These are phyloP conservation scores for Aspergillus cejpii DNA, from an alignment of 2,329 filamentous ascomycete species.

Conservation along the genomic window DNA sequence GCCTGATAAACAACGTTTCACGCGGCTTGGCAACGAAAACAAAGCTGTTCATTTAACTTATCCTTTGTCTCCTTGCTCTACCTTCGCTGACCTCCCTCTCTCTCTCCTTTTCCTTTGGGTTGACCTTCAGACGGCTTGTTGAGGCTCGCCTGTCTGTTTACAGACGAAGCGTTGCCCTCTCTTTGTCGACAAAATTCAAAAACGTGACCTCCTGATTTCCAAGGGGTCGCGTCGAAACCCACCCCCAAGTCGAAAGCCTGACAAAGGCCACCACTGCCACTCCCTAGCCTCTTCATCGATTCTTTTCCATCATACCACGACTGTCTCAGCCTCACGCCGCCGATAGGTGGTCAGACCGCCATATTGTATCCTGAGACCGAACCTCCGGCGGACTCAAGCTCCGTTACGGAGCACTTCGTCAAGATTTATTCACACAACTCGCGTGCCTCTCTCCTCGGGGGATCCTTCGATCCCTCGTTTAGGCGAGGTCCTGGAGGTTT, in stretches of 20 bases:
- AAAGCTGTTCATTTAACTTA: neutral
- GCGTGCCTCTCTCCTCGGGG: constrained; percentile 54
- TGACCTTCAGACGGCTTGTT: neutral
- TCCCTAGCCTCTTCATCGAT: neutral
- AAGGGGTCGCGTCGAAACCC: neutral
- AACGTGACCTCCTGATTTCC: neutral
- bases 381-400: constrained; percentile 28
- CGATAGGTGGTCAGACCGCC: constrained; percentile 29
- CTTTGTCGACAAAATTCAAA: neutral
- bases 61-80: neutral
- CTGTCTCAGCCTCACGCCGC: constrained; percentile 11
- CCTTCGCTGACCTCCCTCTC: neutral
- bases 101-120: neutral
- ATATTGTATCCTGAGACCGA: constrained; percentile 27
- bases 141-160: neutral
- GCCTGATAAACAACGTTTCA: neutral
- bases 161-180: neutral
- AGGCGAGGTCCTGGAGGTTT: constrained; percentile 44
- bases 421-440: constrained; percentile 54
- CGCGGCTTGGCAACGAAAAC: neutral
- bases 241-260: neutral
- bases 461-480: constrained; percentile 48
- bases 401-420: constrained; percentile 38
- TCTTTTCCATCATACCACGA: too few relatives aligned
- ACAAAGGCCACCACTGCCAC: neutral